phyloP scores from a whole-genome alignment of 805 yeast genomes.

The Wickerhamomyces hampshirensis region DNA sequence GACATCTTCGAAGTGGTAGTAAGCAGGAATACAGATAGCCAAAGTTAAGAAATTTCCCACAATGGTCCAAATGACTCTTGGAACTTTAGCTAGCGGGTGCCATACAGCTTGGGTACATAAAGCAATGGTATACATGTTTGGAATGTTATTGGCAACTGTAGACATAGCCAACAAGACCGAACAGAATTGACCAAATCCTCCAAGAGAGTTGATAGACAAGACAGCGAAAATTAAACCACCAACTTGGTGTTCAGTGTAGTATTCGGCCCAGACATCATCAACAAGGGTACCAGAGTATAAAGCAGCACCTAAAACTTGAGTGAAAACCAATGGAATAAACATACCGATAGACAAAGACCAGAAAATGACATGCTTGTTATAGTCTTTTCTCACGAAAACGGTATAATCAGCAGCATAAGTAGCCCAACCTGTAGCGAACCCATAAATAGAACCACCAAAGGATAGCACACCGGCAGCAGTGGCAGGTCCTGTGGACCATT shows the following conservation, averaged over 20 bases:
- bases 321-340: slow-evolving; percentile 62
- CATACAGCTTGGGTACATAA: slow-evolving; percentile 82
- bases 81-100: slow-evolving; percentile 68
- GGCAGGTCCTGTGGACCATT: slow-evolving; percentile 46
- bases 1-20: slow-evolving; percentile 64
- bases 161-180: slow-evolving; percentile 81
- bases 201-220: slow-evolving; percentile 72
- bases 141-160: slow-evolving; percentile 87
- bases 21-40: slow-evolving; percentile 87
- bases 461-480: slow-evolving; percentile 76
- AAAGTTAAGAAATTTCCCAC: slow-evolving; percentile 70
- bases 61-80: slow-evolving; percentile 80
- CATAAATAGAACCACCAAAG: slow-evolving; percentile 78
- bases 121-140: slow-evolving; percentile 90
- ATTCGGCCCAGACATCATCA: slow-evolving; percentile 38
- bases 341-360: slow-evolving; percentile 60
- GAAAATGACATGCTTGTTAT: slow-evolving; percentile 57
- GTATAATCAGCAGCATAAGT: slow-evolving; percentile 92
- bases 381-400: slow-evolving; percentile 71
- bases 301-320: slow-evolving; percentile 83
- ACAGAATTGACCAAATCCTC: slow-evolving; percentile 87
- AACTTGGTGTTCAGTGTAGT: slow-evolving; percentile 49
- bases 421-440: slow-evolving; percentile 94
- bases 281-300: slow-evolving; percentile 62
- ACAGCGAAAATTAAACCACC: slow-evolving; percentile 85